A percentile compares a stretch with the other conserved stretches of the same genome.
Conservation (phyloP, 2,329 filamentous ascomycete genomes). For the Pseudocercospora vitis region DNA sequence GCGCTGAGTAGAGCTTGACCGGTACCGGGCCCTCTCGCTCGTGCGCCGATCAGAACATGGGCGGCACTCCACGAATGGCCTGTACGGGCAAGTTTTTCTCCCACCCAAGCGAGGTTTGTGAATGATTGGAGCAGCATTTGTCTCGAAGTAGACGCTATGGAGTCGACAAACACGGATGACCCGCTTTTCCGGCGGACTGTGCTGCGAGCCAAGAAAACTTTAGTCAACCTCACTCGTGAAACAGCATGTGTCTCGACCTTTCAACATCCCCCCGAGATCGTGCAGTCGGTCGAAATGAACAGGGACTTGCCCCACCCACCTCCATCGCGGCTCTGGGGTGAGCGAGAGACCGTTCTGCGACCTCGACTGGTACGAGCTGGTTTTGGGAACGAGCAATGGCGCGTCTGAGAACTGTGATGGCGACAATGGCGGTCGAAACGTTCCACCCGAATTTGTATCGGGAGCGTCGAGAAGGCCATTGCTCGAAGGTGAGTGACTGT, state of each 20-base stretch:
- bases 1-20: neutral
- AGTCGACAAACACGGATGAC: neutral
- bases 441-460: constrained; percentile 17
- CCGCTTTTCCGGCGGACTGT: neutral
- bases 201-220: neutral
- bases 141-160: neutral
- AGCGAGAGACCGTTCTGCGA: constrained; percentile 7
- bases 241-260: constrained; percentile 19
- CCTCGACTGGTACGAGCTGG: constrained; percentile 1
- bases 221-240: constrained; percentile 13
- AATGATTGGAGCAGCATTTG: neutral
- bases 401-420: constrained; percentile 22
- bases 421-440: constrained; percentile 9
- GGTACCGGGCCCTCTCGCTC: neutral
- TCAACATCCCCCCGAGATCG: constrained; percentile 8
- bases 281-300: constrained; percentile 22
- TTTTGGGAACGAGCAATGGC: constrained; percentile 13
- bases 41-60: neutral
- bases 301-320: constrained; percentile 18
- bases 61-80: neutral
- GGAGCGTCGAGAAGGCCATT: constrained; percentile 13
- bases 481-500: constrained; percentile 1
- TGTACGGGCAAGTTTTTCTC: neutral
- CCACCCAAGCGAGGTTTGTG: neutral
- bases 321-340: constrained; percentile 2